Percentiles rank a stretch among this genome's conserved stretches.
Evolutionary conservation across 345 rosid genomes (phyloP).

Genomic region (Durio zibethinus): DNA sequence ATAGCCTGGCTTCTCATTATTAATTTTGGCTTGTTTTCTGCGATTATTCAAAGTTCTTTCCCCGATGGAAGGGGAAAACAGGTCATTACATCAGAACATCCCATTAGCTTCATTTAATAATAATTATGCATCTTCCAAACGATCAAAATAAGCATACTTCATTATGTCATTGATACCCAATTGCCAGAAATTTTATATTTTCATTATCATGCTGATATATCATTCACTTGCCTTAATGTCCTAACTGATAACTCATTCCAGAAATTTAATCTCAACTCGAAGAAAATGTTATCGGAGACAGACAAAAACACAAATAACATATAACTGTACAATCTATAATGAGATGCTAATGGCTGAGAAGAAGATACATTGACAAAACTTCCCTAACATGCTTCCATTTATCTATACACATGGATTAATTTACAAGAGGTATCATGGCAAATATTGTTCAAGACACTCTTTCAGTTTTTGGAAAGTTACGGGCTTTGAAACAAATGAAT

Average conservation of each 20-base stretch:
- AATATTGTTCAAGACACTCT: slow-evolving; percentile 65
- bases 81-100: background rate
- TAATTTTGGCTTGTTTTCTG: too few species aligned
- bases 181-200: background rate
- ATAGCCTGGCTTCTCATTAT: too few species aligned
- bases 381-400: slow-evolving; percentile 42
- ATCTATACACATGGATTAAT: slow-evolving; percentile 38
- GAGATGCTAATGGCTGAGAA: slow-evolving; percentile 26
- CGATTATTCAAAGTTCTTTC: too few species aligned
- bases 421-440: slow-evolving; percentile 41
- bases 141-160: background rate
- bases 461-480: slow-evolving; percentile 74
- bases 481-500: slow-evolving; percentile 89
- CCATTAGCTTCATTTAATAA: background rate
- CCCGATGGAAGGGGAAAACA: background rate
- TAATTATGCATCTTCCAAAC: background rate
- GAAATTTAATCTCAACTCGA: background rate
- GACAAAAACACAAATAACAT: background rate
- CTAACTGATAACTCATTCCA: background rate
- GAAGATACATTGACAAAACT: slow-evolving; percentile 50
- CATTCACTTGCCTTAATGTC: background rate
- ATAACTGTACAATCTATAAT: slow-evolving; percentile 31
- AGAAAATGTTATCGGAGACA: background rate
- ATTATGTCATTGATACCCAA: background rate
- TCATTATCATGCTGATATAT: background rate